A percentile compares a stretch with the other conserved stretches of the same genome.
phyloP scores from a whole-genome alignment of 768 basidiomycete species.

The Leccinum imitatum region DNA sequence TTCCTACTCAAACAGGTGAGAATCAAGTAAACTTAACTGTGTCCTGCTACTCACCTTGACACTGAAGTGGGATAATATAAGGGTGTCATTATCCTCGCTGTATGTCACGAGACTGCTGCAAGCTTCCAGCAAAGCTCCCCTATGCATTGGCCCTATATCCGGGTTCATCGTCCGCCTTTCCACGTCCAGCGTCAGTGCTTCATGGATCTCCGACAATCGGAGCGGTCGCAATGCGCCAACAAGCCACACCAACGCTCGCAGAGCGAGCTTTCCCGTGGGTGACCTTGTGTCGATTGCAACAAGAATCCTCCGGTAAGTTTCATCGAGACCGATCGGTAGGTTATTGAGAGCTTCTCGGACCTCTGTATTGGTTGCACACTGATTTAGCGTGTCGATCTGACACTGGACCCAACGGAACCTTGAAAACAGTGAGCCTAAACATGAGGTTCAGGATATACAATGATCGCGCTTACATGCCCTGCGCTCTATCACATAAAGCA shows the following conservation, averaged over 20 bases:
- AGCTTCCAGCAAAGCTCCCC: conserved; percentile 8
- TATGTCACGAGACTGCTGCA: conserved; percentile 19
- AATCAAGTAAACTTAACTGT: background rate
- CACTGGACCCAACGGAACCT: conserved; percentile 28
- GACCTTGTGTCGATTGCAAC: conserved; percentile 6
- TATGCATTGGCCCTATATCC: conserved; percentile 8
- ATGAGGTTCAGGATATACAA: background rate
- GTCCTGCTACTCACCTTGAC: conserved; percentile 17
- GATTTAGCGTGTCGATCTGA: conserved; percentile 16
- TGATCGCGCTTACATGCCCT: conserved; percentile 18
- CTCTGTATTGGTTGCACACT: conserved; percentile 10
- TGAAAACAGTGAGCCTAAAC: background rate
- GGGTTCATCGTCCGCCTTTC: conserved; percentile 2
- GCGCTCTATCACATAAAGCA: conserved; percentile 9
- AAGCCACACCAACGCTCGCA: conserved; percentile 18
- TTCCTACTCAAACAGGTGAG: conserved; percentile 3
- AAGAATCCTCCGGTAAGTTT: conserved; percentile 24
- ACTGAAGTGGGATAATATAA: conserved; percentile 24
- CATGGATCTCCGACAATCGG: conserved; percentile 9
- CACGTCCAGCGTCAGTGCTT: conserved; percentile 15
- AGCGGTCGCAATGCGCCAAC: conserved; percentile 17
- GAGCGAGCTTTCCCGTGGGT: conserved; percentile 4
- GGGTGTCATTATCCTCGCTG: conserved; percentile 7
- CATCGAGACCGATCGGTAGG: conserved; percentile 19
- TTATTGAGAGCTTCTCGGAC: conserved; percentile 16